Evolutionary conservation across 2,329 filamentous ascomycete species (phyloP).

Genomic region (Ascosphaera apis): DNA sequence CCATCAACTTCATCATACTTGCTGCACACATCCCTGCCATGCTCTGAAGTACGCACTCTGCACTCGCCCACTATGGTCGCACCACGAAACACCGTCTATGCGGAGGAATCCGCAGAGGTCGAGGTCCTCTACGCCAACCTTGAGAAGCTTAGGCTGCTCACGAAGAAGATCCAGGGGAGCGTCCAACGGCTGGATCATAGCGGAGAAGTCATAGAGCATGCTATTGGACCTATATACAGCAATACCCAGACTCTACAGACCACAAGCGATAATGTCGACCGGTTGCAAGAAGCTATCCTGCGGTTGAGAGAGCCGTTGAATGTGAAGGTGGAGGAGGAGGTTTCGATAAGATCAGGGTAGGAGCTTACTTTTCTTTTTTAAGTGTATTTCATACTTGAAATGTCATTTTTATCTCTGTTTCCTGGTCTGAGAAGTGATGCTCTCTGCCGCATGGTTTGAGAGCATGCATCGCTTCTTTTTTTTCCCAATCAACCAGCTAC

Average conservation of each 20-base stretch:
- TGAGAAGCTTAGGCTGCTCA: slow-evolving; percentile 79
- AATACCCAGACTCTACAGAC: slow-evolving; percentile 78
- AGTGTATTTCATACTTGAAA: slow-evolving; percentile 2
- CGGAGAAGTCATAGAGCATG: slow-evolving; percentile 74
- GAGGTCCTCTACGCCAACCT: slow-evolving; percentile 46
- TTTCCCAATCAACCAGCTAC: too few species aligned
- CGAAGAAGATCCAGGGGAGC: slow-evolving; percentile 85
- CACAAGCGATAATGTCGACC: slow-evolving; percentile 75
- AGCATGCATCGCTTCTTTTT: too few species aligned
- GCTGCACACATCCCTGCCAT: too few species aligned
- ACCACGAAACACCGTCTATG: slow-evolving; percentile 30
- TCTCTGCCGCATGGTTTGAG: too few species aligned
- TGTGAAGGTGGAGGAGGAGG: slow-evolving; percentile 76
- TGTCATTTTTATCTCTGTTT: slow-evolving; percentile 1
- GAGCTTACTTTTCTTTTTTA: slow-evolving; percentile 4
- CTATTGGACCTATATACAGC: slow-evolving; percentile 75
- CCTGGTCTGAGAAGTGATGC: too few species aligned
- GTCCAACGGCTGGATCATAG: slow-evolving; percentile 64
- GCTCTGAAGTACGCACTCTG: too few species aligned
- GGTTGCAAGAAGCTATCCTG: slow-evolving; percentile 67
- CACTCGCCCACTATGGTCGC: too few species aligned
- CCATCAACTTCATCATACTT: too few species aligned
- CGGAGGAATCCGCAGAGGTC: slow-evolving; percentile 44
- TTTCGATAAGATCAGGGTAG: slow-evolving; percentile 61
- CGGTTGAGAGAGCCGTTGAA: slow-evolving; percentile 75